Base-by-base conservation (phyloP, 176 grass and related monocot genomes). In the Oryza brachyantha region DNA sequence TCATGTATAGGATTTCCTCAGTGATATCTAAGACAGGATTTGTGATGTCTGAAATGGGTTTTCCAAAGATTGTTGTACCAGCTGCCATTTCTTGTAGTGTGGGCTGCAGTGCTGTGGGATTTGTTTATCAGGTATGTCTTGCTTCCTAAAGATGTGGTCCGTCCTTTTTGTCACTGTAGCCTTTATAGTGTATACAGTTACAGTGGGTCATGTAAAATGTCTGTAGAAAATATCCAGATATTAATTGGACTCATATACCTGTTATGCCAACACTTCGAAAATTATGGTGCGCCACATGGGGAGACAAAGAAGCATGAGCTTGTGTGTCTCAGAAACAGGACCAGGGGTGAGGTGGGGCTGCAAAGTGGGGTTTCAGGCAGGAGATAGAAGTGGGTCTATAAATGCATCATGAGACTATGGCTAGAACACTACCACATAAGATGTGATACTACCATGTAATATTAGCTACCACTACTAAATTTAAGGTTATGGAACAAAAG, bases 11-110 rank as follows among this genome's bases (percentile, higher is more conserved):
- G 81, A 87, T 99, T 86, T 92, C 96, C 81, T 95, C 96, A 71
- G 92, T 99, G 59, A 95, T 99, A 54, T 99, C 96, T 79, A 99
- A 95, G 81, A 95, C 93, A 90, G 96, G 96, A 73, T 99, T 99
- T 60, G 78, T 95, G 61, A 86, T 99, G 84, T 95, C 88, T 14
- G 96, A 93, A 79, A 86, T 95, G 74, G 90, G 96, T 26, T 91
- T 95, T 61, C 87, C 88, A 13, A 95, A 91, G 76, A 74, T 94
- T 71, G 88, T 99, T 77, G 90, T 99, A 28, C 96, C 96, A 39
- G 74, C 81, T 80, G 90, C 87, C 84, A 95, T 99, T 83, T 91
- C 74, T 52, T 82, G 91, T 38, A 99, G 96, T 76, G 81, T 93
- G 74, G 78, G 84, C 77, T 99, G 92, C 75, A 95, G 92, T 72